Percentiles rank a stretch among this genome's conserved stretches.
Evolutionary conservation across 768 basidiomycete genomes (phyloP).

Genomic region (Hypsizygus marmoreus): DNA sequence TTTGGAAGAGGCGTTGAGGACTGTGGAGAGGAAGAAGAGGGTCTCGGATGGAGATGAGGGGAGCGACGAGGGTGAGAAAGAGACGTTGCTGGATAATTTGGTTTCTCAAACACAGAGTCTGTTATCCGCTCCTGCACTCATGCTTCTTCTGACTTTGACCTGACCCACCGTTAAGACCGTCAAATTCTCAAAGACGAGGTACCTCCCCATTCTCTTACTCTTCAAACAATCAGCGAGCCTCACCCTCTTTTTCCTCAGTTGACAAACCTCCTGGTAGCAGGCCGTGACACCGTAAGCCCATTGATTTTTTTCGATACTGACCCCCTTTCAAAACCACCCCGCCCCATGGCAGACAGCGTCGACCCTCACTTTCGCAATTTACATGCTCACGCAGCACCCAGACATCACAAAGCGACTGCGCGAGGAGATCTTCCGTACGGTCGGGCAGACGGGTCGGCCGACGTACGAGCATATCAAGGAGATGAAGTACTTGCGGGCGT

Average conservation of each 20-base stretch:
- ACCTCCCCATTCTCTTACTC: not conserved
- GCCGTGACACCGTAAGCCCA: slow-evolving; percentile 41
- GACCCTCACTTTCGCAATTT: slow-evolving; percentile 53
- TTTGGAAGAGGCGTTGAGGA: slow-evolving; percentile 45
- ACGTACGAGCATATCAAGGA: slow-evolving; percentile 57
- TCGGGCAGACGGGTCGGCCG: slow-evolving; percentile 48
- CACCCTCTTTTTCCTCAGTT: slow-evolving; percentile 11
- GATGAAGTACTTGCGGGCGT: slow-evolving; percentile 60
- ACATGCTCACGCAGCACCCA: slow-evolving; percentile 57
- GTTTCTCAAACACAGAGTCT: slow-evolving; percentile 56
- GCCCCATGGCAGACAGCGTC: slow-evolving; percentile 40
- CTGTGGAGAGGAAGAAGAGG: slow-evolving; percentile 14
- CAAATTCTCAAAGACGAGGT: slow-evolving; percentile 26
- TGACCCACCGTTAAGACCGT: slow-evolving; percentile 9
- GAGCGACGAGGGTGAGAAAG: slow-evolving; percentile 27
- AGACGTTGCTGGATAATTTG: slow-evolving; percentile 53
- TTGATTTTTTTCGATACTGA: not conserved
- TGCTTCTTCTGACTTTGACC: not conserved
- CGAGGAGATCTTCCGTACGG: slow-evolving; percentile 46
- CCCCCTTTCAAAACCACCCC: not conserved
- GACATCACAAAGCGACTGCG: slow-evolving; percentile 46
- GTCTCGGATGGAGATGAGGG: slow-evolving; percentile 15
- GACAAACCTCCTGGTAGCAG: slow-evolving; percentile 45
- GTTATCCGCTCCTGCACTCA: not conserved
- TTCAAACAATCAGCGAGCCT: not conserved